Evolutionary conservation across 495 filamentous ascomycete species (phyloP), one percentile per base, ranked within the genome.

Genomic region (Rostrohypoxylon terebratum): DNA sequence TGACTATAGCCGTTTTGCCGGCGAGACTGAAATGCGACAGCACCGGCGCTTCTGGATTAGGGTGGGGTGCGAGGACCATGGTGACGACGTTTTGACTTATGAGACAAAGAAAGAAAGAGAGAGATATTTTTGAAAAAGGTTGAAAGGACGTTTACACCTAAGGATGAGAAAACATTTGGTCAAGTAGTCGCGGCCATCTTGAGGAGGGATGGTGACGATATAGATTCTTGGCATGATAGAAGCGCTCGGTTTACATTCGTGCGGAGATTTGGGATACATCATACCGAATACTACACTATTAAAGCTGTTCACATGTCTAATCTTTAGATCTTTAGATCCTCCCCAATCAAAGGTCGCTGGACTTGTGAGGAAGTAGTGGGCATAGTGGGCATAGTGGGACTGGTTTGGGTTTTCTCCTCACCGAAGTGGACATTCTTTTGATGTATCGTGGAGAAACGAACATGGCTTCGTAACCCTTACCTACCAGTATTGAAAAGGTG

Each of bases 1-100:
- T 84, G 11, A 85, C 80, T 5, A 81, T 71, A 7, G 80, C 81
- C 2, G 82, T 82, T 62, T 80, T 80, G 21, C 83, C 83, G 53
- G 77, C 75, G 21, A 85, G 75, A 51, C 71, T 78, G 68, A 84
- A 84, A 60, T 79, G 78, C 54, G 76, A 73, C 5, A 78, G 71
- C 33, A 78, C 76, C 4, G 74, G 71, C 1, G 74, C 68, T 6
- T 61, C 55, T 14, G 72, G 65, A 28, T 78, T 75, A 1, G 76
- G 69, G n/a, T 73, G 71, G 31, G 72, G 57, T 16, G 72, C 72
- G 38, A 78, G 76, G 47, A 74, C 71, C 76, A 78, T 78, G 3
- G 13, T 48, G 51, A 54, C 14, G 33, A 16, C 20, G 13, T 23
- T 50, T 38, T 48, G 10, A 31, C 3, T 21, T 44, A 14, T 16